Evolutionary conservation across 2,329 filamentous ascomycete genomes (phyloP), one percentile per base, ranked within the genome.

Genomic region (Diplodia intermedia): DNA sequence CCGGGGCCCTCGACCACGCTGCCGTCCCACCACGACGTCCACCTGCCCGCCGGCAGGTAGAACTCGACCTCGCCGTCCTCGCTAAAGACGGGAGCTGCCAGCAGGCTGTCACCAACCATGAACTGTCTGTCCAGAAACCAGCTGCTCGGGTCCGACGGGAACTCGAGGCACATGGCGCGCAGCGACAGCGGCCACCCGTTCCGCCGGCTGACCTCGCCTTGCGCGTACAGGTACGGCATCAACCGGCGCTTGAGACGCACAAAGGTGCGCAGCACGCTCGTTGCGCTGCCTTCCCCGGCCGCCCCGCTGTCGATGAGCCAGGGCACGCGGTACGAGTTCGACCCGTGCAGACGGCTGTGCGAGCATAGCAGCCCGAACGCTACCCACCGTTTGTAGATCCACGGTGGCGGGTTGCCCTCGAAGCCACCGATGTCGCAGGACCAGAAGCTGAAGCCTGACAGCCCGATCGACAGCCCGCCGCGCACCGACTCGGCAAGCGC

Each of bases 301-400:
- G 82, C 88, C 60, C 90, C 88, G 69, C 86, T 79, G 72, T 91
- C 90, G 69, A 91, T 88, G 53, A 87, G 85, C 90, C 90, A 92
- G 2, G 90, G 90, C n/a, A 92, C 89, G 20, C 90, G 88, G 79
- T 91, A 92, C 3, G 87, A 90, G 69, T 83, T 86, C 62, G 87
- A 89, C 2, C 90, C 90, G 75, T 92, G 90, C 12, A 92, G 83
- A 15, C 90, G 85, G 47, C 88, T 90, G 77, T 92, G 90, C 11
- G 86, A 87, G 71, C 89, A 91, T 50, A 92, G 79, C 1, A 92
- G 82, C 0, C 90, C 90, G 76, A 92, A 91, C n/a, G 89, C 89
- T 6, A 92, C 89, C 90, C 90, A 92, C 60, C 90, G 87, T 80
- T 92, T 92, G 79, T 92, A 92, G 72, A 92, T 86, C 81, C 87